A percentile compares a stretch with the other conserved stretches of the same genome.
Evolutionary conservation across 768 basidiomycete genomes (phyloP).

Genomic region (Phlebiopsis gigantea): DNA sequence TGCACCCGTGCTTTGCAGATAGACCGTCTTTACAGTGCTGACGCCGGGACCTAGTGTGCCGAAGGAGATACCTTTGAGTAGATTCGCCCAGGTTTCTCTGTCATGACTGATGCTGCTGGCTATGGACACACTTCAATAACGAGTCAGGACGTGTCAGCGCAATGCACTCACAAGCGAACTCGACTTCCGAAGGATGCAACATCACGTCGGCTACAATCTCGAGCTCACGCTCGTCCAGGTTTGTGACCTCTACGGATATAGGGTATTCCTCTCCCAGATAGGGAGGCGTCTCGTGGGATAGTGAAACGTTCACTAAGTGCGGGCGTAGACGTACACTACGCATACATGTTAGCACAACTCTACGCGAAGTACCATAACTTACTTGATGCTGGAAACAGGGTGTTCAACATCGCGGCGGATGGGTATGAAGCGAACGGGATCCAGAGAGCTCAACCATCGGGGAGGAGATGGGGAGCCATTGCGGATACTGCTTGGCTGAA

Average conservation of each 20-base stretch:
- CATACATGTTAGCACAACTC: slow-evolving; percentile 2
- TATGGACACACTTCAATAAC: slow-evolving; percentile 29
- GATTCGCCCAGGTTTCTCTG: slow-evolving; percentile 56
- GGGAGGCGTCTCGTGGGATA: slow-evolving; percentile 63
- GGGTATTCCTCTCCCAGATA: slow-evolving; percentile 80
- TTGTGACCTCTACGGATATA: slow-evolving; percentile 64
- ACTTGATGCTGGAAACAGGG: slow-evolving; percentile 41
- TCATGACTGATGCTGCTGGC: slow-evolving; percentile 60
- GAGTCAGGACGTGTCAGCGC: too few species aligned
- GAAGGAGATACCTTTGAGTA: slow-evolving; percentile 70
- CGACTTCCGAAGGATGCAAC: slow-evolving; percentile 75
- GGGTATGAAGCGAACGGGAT: slow-evolving; percentile 49
- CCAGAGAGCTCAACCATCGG: slow-evolving; percentile 54
- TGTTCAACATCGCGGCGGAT: slow-evolving; percentile 43
- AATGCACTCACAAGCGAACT: slow-evolving; percentile 61
- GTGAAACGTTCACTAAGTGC: slow-evolving; percentile 48
- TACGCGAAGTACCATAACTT: slow-evolving; percentile 29
- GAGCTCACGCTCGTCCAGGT: slow-evolving; percentile 64
- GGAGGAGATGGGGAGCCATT: slow-evolving; percentile 26
- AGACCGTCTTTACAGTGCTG: slow-evolving; percentile 54
- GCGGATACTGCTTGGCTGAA: slow-evolving; percentile 33
- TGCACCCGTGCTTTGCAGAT: slow-evolving; percentile 55
- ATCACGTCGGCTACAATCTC: slow-evolving; percentile 69
- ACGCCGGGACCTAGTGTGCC: slow-evolving; percentile 59
- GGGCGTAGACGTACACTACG: slow-evolving; percentile 57